Evolutionary conservation across 1,284 basidiomycete species (phyloP).

Genomic region (Papiliotrema nemorosa): DNA sequence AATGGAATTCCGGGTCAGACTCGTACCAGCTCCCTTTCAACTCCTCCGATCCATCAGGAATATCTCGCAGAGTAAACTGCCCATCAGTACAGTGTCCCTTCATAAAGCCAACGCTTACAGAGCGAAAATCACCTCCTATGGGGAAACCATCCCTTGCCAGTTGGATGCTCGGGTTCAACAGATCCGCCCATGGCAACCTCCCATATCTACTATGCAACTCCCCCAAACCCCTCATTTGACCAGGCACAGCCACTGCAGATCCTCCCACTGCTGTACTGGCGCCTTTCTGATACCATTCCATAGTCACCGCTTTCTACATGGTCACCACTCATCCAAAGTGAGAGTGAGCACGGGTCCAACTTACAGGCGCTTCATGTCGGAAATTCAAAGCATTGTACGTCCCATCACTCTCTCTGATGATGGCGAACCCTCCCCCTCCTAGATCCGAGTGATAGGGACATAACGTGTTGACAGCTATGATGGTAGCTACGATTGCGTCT

Average conservation of each 20-base stretch:
- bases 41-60: conserved; percentile 11
- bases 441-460: conserved; percentile 54
- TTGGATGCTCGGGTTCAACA: conserved; percentile 20
- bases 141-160: conserved; percentile 62
- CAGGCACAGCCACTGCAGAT: conserved; percentile 35
- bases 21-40: conserved; percentile 10
- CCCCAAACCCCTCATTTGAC: conserved; percentile 28
- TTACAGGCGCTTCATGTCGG: conserved; percentile 29
- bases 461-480: conserved; percentile 53
- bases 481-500: conserved; percentile 42
- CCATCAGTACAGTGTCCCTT: too few relatives aligned
- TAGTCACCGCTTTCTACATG: conserved; percentile 13
- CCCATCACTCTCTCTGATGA: conserved; percentile 17
- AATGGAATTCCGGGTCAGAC: conserved; percentile 11
- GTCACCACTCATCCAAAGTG: neutral
- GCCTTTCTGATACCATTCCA: conserved; percentile 16
- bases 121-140: conserved; percentile 30
- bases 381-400: conserved; percentile 26
- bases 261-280: conserved; percentile 20
- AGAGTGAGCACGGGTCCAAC: conserved; percentile 7
- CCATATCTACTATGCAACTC: conserved; percentile 29
- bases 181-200: conserved; percentile 19
- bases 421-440: conserved; percentile 38
- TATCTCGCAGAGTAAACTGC: conserved; percentile 2
- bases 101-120: conserved; percentile 14